phyloP scores from a whole-genome alignment of 2,329 filamentous ascomycete genomes.

The Fusarium odoratissimum region DNA sequence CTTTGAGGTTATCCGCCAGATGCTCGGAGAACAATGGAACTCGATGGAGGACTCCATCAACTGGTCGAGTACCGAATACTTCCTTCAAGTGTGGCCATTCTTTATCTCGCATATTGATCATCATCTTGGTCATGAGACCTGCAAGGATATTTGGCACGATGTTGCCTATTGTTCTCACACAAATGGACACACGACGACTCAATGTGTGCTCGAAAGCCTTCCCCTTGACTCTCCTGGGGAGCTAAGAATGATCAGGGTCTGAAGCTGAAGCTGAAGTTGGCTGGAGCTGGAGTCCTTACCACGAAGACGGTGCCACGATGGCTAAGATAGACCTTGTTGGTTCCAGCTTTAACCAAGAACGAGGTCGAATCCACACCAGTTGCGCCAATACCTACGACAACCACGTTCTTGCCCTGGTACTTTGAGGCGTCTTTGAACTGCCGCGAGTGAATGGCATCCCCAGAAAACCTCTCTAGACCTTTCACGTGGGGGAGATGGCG shows the following conservation, averaged over 20 bases:
- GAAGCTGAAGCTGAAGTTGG: too few relatives aligned
- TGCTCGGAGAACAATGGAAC: constrained; percentile 46
- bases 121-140: constrained; percentile 32
- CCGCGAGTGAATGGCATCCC: constrained; percentile 55
- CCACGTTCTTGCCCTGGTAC: constrained; percentile 56
- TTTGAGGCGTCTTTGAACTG: constrained; percentile 48
- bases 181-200: constrained; percentile 46
- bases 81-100: constrained; percentile 35
- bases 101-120: constrained; percentile 32
- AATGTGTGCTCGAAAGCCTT: constrained; percentile 50
- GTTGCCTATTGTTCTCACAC: constrained; percentile 23
- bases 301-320: constrained; percentile 50
- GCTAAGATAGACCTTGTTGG: constrained; percentile 56
- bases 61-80: constrained; percentile 19
- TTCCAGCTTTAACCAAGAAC: constrained; percentile 48
- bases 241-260: constrained; percentile 18
- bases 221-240: constrained; percentile 48
- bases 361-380: constrained; percentile 48
- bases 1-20: constrained; percentile 44
- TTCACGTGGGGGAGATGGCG: constrained; percentile 52
- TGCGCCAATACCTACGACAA: constrained; percentile 59
- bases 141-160: constrained; percentile 20
- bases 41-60: constrained; percentile 40
- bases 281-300: constrained; percentile 21
- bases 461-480: constrained; percentile 54